A percentile compares a stretch with the other conserved stretches of the same genome.
phyloP scores from a whole-genome alignment of 345 rosid genomes.

The Toxicodendron radicans region DNA sequence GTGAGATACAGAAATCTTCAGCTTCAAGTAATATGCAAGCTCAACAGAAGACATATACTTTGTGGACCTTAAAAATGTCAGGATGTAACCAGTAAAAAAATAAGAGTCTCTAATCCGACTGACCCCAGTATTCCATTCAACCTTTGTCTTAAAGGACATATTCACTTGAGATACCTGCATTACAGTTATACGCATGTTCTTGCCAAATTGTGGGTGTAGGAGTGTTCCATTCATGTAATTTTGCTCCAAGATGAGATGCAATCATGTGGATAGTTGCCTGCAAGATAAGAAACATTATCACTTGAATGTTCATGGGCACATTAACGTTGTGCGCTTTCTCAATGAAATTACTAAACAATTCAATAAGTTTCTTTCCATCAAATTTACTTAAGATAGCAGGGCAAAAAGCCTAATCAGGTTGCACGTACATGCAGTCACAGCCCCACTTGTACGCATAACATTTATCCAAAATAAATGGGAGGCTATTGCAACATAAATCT shows the following conservation, averaged over 20 bases:
- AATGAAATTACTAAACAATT: not conserved
- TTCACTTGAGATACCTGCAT: constrained; percentile 48
- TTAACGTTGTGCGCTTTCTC: not conserved
- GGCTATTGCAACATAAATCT: not conserved
- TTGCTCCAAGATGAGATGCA: constrained; percentile 77
- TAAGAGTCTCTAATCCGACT: not conserved
- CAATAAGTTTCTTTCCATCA: not conserved
- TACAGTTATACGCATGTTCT: constrained; percentile 70
- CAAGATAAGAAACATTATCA: constrained; percentile 17
- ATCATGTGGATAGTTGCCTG: constrained; percentile 66
- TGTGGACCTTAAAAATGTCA: not conserved
- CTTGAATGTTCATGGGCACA: not conserved
- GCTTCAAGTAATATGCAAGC: not conserved
- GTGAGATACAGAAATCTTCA: not conserved
- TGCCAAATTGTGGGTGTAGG: constrained; percentile 97
- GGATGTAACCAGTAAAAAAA: not conserved
- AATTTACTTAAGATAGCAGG: not conserved
- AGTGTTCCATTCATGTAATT: constrained; percentile 80
- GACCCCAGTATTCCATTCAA: constrained; percentile 11
- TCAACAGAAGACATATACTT: not conserved
- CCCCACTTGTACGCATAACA: not conserved
- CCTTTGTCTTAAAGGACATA: constrained; percentile 6
- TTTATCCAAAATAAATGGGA: not conserved
- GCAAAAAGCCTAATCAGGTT: not conserved
- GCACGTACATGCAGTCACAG: not conserved